Conservation (phyloP, 176 grass and related monocot genomes). For the Oryza rufipogon region DNA sequence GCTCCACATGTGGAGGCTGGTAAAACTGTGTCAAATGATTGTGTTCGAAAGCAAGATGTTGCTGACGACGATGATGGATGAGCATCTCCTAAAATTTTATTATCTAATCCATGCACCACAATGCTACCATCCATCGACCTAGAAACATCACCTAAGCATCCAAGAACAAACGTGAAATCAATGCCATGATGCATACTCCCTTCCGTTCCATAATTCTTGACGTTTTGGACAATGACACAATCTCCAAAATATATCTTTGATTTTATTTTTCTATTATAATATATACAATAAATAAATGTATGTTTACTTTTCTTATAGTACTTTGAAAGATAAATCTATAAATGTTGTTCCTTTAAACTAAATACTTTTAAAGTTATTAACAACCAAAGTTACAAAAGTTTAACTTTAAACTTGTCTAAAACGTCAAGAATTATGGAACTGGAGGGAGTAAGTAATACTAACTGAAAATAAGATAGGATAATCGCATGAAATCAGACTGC, state of each 20-base stretch:
- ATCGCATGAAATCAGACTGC: not conserved
- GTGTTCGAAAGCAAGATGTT: not conserved
- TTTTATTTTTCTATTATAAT: too few relatives aligned
- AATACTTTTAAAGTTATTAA: too few relatives aligned
- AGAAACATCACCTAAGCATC: constrained; percentile 37
- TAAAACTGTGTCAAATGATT: constrained; percentile 1
- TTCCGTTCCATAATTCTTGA: too few relatives aligned
- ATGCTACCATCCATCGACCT: constrained; percentile 29
- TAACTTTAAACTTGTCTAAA: too few relatives aligned
- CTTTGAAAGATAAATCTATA: too few relatives aligned
- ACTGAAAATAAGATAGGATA: not conserved
- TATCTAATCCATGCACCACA: constrained; percentile 13
- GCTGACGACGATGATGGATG: not conserved
- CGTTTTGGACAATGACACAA: too few relatives aligned
- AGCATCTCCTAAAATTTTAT: not conserved
- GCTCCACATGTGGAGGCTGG: constrained; percentile 4
- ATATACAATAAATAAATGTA: too few relatives aligned
- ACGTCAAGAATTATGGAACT: too few relatives aligned
- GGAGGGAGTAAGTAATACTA: not conserved
- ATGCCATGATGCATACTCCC: not conserved
- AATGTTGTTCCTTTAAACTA: too few relatives aligned
- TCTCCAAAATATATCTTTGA: too few relatives aligned
- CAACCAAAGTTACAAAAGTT: too few relatives aligned
- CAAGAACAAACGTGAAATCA: not conserved
- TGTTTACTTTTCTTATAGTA: too few relatives aligned